These are phyloP conservation scores for Podila verticillata DNA, from an alignment of 192 early-diverging fungal genomes.

Conservation along the genomic window DNA sequence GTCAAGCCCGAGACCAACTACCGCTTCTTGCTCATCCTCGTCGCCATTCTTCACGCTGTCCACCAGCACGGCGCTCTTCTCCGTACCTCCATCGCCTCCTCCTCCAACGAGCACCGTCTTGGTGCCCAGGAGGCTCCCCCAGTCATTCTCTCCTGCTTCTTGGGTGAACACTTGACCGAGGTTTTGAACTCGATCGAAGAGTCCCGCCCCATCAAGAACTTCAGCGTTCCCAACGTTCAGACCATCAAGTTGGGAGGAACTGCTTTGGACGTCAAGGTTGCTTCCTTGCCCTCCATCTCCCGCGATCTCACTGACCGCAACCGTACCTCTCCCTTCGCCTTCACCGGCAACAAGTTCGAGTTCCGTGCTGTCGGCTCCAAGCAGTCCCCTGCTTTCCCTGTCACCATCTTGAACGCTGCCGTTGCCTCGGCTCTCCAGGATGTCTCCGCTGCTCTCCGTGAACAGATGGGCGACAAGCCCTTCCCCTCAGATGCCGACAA, in stretches of 20 bases:
- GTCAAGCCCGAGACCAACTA: conserved; percentile 97
- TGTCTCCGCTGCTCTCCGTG: conserved; percentile 76
- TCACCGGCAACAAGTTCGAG: conserved; percentile 99
- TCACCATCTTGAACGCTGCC: conserved; percentile 92
- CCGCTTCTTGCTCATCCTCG: conserved; percentile 96
- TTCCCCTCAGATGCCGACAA: conserved; percentile 88
- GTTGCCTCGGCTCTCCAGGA: conserved; percentile 85
- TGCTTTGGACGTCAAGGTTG: conserved; percentile 93
- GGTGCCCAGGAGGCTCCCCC: conserved; percentile 99
- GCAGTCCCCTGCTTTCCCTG: conserved; percentile 97
- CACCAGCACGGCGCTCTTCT: conserved; percentile 92
- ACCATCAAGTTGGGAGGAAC: conserved; percentile 95
- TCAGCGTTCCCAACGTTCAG: conserved; percentile 90
- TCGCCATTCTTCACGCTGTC: conserved; percentile 91
- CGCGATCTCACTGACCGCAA: conserved; percentile 99
- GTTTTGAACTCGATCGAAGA: conserved; percentile 94
- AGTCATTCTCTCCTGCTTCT: conserved; percentile 96
- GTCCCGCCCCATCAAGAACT: conserved; percentile 86
- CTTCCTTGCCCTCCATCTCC: conserved; percentile 88
- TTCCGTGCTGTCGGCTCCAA: conserved; percentile 99
- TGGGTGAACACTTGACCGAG: conserved; percentile 96
- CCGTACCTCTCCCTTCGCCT: conserved; percentile 99
- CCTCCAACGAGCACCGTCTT: conserved; percentile 98
- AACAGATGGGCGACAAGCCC: conserved; percentile 85
- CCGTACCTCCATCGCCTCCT: conserved; percentile 90